Evolutionary conservation across 345 rosid genomes (phyloP), one percentile per base, ranked within the genome.

Genomic region (Corymbia maculata): DNA sequence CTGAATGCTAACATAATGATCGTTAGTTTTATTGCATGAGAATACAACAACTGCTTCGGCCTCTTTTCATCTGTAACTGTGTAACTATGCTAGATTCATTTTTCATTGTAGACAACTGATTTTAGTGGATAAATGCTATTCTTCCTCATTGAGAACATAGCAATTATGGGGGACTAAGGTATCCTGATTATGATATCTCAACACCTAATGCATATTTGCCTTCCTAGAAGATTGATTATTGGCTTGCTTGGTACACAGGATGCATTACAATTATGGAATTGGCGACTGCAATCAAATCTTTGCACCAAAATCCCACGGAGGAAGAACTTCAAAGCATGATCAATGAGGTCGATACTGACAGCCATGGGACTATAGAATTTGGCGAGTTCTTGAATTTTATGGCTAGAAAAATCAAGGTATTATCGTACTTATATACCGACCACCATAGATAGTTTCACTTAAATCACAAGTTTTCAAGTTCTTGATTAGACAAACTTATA

Each of bases 301-400:
- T 94, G 66, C 94, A 91, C 59, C 92, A 91, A 87, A 88, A 91
- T 87, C 96, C 97, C 0, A 93, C 97, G 66, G 94, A 93, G 87
- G 94, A 94, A 90, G 97, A 95, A 88, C 92, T 95, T 89, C 92
- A 86, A 82, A 87, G 22, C 86, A 94, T 96, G 94, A 94, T 96
- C 79, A 87, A 84, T n/a, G 95, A 95, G 90, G 94, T 92, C 17
- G 96, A 94, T 75, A 89, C 80, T 28, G 90, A 92, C 88, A 93
- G 95, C 1, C 93, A 91, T 55, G 97, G 95, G 82, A 93, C 95
- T 21, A 93, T 95, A n/a, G 97, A 94, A 57, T 92, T 94, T 59
- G 93, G 90, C 86, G 95, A 96, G 90, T 96, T 96, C 91, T 88
- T 94, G 91, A 94, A 93, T 87, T 92, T 96, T 87, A 93, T 96